phyloP scores from a whole-genome alignment of 495 filamentous ascomycete genomes.

The Xylaria castorea region DNA sequence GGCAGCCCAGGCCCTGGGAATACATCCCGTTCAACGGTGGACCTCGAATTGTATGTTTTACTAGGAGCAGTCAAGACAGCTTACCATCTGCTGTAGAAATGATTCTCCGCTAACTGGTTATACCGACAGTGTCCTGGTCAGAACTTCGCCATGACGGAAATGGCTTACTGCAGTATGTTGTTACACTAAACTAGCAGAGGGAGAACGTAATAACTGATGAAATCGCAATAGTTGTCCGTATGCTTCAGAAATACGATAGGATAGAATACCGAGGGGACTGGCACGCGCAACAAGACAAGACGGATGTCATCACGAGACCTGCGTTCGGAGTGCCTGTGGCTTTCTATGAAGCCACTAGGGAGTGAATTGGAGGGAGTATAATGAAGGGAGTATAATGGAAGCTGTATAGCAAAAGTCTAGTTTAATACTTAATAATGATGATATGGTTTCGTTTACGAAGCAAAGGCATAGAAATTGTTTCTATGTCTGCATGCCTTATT shows the following conservation, averaged over 20 bases:
- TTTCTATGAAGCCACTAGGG: conserved; percentile 40
- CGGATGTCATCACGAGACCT: conserved; percentile 51
- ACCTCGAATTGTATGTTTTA: conserved; percentile 46
- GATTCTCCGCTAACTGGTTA: neutral
- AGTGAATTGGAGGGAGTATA: neutral
- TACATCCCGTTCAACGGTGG: conserved; percentile 69
- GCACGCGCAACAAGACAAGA: conserved; percentile 46
- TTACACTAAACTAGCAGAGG: conserved; percentile 29
- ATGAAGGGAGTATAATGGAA: neutral
- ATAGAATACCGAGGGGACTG: conserved; percentile 56
- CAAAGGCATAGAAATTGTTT: neutral
- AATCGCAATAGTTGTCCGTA: conserved; percentile 51
- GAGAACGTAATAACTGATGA: conserved; percentile 1
- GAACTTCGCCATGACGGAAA: conserved; percentile 65
- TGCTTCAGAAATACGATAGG: conserved; percentile 66
- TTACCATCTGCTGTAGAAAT: conserved; percentile 4
- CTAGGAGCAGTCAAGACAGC: conserved; percentile 9
- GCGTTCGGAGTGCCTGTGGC: conserved; percentile 46
- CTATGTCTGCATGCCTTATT: neutral
- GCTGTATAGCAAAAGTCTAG: neutral
- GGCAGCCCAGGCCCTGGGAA: conserved; percentile 64
- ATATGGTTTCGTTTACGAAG: neutral
- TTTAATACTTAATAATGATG: conserved; percentile 3
- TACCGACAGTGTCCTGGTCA: conserved; percentile 49
- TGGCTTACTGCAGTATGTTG: conserved; percentile 50